These are phyloP conservation scores for Apiotrichum laibachii DNA, from an alignment of 1,284 basidiomycete species.

Conservation along the genomic window DNA sequence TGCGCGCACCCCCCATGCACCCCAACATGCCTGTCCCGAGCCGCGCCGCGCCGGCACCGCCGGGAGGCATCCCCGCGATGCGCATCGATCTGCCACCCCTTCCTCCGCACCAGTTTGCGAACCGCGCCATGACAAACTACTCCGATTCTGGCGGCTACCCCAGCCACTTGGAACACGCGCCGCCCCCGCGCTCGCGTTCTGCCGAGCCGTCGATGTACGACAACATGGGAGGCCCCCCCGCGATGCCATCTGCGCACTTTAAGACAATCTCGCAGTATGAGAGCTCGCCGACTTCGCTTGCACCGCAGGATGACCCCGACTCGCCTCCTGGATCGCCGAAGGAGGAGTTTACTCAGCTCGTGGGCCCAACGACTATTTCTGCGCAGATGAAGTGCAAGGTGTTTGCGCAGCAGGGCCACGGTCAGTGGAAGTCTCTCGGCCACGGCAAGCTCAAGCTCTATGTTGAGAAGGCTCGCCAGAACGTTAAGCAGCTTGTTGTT, in stretches of 20 bases:
- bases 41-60: not conserved
- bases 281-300: not conserved
- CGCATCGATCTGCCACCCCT: not conserved
- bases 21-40: not conserved
- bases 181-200: constrained; percentile 2
- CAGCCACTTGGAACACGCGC: not conserved
- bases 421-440: constrained; percentile 95
- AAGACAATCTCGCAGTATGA: constrained; percentile 6
- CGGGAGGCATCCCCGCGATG: not conserved
- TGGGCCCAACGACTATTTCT: constrained; percentile 70
- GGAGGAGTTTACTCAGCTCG: constrained; percentile 54
- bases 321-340: constrained; percentile 38
- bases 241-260: constrained; percentile 16
- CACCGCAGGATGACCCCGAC: not conserved
- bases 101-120: not conserved
- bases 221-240: constrained; percentile 4
- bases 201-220: constrained; percentile 7
- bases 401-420: constrained; percentile 90
- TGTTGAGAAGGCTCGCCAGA: constrained; percentile 63
- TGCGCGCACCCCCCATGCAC: not conserved
- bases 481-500: constrained; percentile 94
- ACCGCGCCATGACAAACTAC: constrained; percentile 2
- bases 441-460: constrained; percentile 84
- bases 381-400: constrained; percentile 99
- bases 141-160: constrained; percentile 4